Evolutionary conservation across 495 filamentous ascomycete species (phyloP), one percentile per base, ranked within the genome.

Genomic region (Xylaria cubensis): DNA sequence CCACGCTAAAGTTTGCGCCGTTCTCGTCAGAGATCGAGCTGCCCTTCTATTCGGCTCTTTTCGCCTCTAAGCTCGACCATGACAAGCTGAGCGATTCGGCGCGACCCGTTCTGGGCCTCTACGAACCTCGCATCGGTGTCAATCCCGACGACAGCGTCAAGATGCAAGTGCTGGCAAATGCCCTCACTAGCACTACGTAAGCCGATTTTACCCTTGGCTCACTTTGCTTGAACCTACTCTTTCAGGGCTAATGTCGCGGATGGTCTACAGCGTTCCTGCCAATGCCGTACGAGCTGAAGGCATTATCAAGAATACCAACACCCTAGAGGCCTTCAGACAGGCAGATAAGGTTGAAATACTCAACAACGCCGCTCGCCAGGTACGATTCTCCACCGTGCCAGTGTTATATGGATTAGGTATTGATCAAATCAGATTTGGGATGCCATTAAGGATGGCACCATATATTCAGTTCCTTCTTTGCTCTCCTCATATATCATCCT

Each of bases 81-180:
- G 96, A 98, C 82, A 97, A 92, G 84, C 92, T 99, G 51, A 92
- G 97, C 81, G 94, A 96, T 76, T 96, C 96, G 19, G 92, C 94
- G 26, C 92, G 95, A 42, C 88, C 89, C 67, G 85, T 98, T 0
- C 83, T 97, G n/a, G 96, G 96, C 19, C 83, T 97, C 36, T 98
- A 99, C 80, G 93, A 97, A 80, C 89, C 94, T 73, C 93, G 91
- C 62, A 80, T 89, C 12, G 84, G 86, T 53, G 91, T 92, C 69
- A 74, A 89, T 17, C 89, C 92, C 1, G 89, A 92, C 72, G 85
- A 90, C 39, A 94, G 92, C 67, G 91, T 90, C 78, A 91, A 89
- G 67, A 94, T 98, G 89, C 93, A 97, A 81, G 89, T 99, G 32
- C 90, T 94, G 73, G 93, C 92, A 17, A 95, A 90, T 80, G 93